Evolutionary conservation across 2,329 filamentous ascomycete species (phyloP), one percentile per base, ranked within the genome.

Genomic region (Xylaria sp.): DNA sequence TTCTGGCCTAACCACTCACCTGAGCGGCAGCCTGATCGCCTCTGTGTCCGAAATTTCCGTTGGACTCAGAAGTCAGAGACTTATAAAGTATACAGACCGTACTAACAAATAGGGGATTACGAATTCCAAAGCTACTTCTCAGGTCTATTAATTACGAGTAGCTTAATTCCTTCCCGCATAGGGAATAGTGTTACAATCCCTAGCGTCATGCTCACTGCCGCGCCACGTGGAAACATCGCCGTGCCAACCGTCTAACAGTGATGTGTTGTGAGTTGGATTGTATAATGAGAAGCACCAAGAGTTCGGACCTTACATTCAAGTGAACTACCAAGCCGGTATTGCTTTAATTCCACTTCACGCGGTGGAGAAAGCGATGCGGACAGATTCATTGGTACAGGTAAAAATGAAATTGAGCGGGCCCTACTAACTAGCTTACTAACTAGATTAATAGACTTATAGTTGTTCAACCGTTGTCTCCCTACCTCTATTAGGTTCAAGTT

Each of bases 71-170:
- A 15, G n/a, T 30, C 55, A 57, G 20, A n/a, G n/a, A 30, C 34
- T 25, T 3, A n/a, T 30, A 13, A 18, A 25, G 36, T 10, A 30
- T 57, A 57, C n/a, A 23, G 36, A 2, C 50, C 57, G 10, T 65
- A 65, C 34, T 32, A 56, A 60, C 63, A n/a, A 66, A 66, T 34
- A 52, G 57, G 43, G 63, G 58, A 20, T n/a, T 66, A 18, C 50
- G 34, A 34, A 66, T 61, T n/a, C 34, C 48, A 41, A 32, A 57
- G 6, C 63, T 50, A 3, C 41, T 66, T 12, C 43, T 66, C 6
- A 28, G 10, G n/a, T 41, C 25, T 18, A 50, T 43, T n/a, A n/a
- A n/a, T n/a, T n/a, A n/a, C n/a, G n/a, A n/a, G n/a, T n/a, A n/a
- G n/a, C 25, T 2, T 61, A 12, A 25, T 61, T 41, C 20, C 50